Conservation (phyloP, 129 eudicot species). For the Smallanthus sonchifolius region DNA sequence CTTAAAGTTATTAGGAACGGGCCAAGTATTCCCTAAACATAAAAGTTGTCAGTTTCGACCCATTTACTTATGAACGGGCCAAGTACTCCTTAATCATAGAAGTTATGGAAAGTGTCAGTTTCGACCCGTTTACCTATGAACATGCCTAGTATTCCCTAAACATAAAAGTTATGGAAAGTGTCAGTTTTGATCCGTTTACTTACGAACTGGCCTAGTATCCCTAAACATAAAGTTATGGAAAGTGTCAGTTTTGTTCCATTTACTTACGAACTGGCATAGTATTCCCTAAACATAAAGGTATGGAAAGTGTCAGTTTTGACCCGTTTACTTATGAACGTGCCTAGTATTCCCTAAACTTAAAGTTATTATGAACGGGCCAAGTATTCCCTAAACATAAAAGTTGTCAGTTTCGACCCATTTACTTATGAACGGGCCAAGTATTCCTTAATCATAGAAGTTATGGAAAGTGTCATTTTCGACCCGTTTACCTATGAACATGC, state of each 20-base stretch:
- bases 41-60: no score
- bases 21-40: no score
- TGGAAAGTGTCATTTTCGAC: not conserved
- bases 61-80: not conserved
- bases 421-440: conserved; percentile 36
- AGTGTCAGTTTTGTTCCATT: not conserved
- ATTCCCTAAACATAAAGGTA: not conserved
- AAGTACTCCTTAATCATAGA: no score
- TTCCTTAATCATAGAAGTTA: no score
- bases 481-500: not conserved
- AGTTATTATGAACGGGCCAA: no score
- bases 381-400: no score
- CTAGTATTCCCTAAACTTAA: no score
- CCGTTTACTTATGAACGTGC: not conserved
- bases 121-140: not conserved
- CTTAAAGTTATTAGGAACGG: no score
- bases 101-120: not conserved
- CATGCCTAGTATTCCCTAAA: not conserved
- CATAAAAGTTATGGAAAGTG: no score
- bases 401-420: no score
- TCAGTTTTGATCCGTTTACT: no score
- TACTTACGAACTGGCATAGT: not conserved
- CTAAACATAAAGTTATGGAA: conserved; percentile 21
- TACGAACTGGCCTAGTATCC: no score
- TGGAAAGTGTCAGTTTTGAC: not conserved